These are phyloP conservation scores for Fragaria vesca DNA, from an alignment of 306 rosid genomes.

Conservation along the genomic window DNA sequence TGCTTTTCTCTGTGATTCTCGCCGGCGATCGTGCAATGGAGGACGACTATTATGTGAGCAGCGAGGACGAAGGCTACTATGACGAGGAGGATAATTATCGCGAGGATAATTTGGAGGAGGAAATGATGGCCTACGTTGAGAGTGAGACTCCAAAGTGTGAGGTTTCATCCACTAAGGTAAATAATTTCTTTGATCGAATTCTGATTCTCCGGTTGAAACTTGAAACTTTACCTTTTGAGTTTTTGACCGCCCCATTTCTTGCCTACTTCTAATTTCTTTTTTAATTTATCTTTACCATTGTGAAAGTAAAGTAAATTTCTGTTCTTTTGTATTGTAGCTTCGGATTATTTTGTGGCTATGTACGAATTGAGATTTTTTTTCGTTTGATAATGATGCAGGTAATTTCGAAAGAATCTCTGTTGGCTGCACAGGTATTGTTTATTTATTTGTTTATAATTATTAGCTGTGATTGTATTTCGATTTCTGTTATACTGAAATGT, in stretches of 20 bases:
- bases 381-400: slow-evolving; percentile 7
- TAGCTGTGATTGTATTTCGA: background rate
- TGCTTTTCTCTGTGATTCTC: background rate
- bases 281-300: background rate
- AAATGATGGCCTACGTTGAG: slow-evolving; percentile 17
- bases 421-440: slow-evolving; percentile 32
- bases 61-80: slow-evolving; percentile 17
- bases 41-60: slow-evolving; percentile 5
- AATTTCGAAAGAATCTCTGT: slow-evolving; percentile 27
- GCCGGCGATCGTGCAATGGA: slow-evolving; percentile 4
- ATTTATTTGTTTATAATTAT: background rate
- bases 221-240: background rate
- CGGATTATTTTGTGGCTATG: background rate
- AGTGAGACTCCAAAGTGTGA: background rate
- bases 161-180: slow-evolving; percentile 23
- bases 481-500: background rate
- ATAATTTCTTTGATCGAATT: background rate
- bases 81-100: slow-evolving; percentile 19
- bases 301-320: background rate
- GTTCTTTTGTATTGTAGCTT: background rate
- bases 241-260: too few species aligned
- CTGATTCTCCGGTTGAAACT: background rate
- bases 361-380: background rate
- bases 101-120: slow-evolving; percentile 5
- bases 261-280: too few species aligned